Conservation (phyloP, 371 early-diverging fungal genomes). For the Funneliformis caledonium region DNA sequence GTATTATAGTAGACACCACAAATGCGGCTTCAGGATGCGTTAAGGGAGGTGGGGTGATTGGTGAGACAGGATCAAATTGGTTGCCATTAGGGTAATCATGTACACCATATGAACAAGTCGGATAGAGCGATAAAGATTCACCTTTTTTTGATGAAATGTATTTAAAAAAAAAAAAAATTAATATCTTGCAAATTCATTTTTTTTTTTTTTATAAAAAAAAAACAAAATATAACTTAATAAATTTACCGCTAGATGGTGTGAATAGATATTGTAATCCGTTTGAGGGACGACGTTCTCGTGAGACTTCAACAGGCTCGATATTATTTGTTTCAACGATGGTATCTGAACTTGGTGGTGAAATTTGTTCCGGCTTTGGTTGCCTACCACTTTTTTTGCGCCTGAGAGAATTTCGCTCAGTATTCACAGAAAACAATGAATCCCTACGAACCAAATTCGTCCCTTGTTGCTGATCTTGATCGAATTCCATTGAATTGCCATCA, state of each 20-base stretch:
- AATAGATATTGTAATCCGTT: conserved; percentile 33
- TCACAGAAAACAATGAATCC: conserved; percentile 37
- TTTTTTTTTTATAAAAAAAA: neutral
- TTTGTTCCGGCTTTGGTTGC: neutral
- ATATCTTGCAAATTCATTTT: neutral
- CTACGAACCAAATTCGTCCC: neutral
- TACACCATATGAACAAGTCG: neutral
- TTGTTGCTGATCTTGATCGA: neutral
- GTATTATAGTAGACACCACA: conserved; percentile 63
- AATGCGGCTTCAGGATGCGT: conserved; percentile 57
- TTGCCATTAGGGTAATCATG: neutral
- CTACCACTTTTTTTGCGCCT: conserved; percentile 18
- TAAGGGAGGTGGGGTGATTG: conserved; percentile 46
- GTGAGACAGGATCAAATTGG: conserved; percentile 26
- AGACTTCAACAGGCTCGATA: neutral
- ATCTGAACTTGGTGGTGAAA: neutral
- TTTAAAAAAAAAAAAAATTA: neutral
- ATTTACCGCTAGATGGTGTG: neutral
- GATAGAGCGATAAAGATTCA: neutral
- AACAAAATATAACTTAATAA: neutral
- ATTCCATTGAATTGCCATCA: conserved; percentile 22
- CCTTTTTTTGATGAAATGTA: neutral
- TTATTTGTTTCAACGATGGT: neutral
- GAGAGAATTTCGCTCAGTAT: conserved; percentile 32
- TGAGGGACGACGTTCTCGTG: conserved; percentile 24